Conservation (phyloP, 1,139 yeast genomes). For the Kazachstania sp. region DNA sequence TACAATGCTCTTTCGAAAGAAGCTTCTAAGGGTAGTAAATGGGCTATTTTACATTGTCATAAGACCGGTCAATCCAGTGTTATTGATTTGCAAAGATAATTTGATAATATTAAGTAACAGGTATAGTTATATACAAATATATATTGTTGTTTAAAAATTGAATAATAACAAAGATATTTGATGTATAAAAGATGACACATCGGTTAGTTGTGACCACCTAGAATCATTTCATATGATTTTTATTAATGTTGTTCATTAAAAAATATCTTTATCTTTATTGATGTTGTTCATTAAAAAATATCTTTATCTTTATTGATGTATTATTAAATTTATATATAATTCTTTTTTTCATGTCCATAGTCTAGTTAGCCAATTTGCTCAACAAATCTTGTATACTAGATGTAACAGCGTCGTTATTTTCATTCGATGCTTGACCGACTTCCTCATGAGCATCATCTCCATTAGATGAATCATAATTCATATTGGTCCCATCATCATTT, state of each 20-base stretch:
- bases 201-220: too few species aligned
- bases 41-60: slow-evolving; percentile 67
- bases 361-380: slow-evolving; percentile 28
- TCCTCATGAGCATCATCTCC: neutral
- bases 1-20: slow-evolving; percentile 68
- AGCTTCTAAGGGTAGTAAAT: slow-evolving; percentile 56
- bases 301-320: too few species aligned
- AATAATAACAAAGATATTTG: neutral
- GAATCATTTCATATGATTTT: too few species aligned
- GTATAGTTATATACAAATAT: neutral
- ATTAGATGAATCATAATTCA: too few species aligned
- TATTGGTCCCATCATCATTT: too few species aligned
- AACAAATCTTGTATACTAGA: slow-evolving; percentile 30
- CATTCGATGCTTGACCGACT: slow-evolving; percentile 1
- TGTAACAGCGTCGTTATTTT: slow-evolving; percentile 18
- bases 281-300: too few species aligned
- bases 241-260: too few species aligned
- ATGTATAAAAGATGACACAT: too few species aligned
- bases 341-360: neutral
- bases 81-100: slow-evolving; percentile 53
- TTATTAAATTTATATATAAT: neutral
- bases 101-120: too few species aligned
- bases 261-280: too few species aligned
- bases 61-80: slow-evolving; percentile 65
- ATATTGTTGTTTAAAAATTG: neutral